Evolutionary conservation across 306 rosid genomes (phyloP).

Genomic region (Boehmeria nivea): DNA sequence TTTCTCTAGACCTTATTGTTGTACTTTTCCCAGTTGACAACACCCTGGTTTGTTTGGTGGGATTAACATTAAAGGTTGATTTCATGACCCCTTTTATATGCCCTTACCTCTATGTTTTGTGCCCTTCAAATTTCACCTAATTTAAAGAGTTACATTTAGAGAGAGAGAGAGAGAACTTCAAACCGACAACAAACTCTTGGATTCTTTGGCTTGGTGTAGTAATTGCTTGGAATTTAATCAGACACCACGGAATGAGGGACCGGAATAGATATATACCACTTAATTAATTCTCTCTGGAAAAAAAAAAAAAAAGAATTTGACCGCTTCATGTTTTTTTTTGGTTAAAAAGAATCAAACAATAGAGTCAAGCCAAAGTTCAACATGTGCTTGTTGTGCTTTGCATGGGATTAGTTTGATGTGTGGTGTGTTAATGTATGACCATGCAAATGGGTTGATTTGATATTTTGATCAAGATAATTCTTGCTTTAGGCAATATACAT

Average conservation of each 20-base stretch:
- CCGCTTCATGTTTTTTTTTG: neutral
- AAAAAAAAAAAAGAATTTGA: too few relatives aligned
- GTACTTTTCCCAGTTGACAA: conserved; percentile 5
- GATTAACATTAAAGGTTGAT: conserved; percentile 6
- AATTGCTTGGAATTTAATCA: conserved; percentile 25
- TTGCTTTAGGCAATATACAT: too few relatives aligned
- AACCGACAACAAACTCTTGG: conserved; percentile 3
- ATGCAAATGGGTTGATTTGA: too few relatives aligned
- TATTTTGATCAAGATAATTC: too few relatives aligned
- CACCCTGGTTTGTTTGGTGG: conserved; percentile 11
- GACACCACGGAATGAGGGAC: conserved; percentile 15
- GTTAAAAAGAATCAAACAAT: neutral
- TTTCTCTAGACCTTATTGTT: conserved; percentile 17
- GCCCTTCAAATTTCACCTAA: conserved; percentile 10
- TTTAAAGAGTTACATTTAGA: neutral
- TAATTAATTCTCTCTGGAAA: too few relatives aligned
- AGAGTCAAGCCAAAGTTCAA: neutral
- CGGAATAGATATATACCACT: neutral
- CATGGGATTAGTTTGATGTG: neutral
- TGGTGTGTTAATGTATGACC: neutral
- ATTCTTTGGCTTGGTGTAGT: too few relatives aligned
- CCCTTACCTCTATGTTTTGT: conserved; percentile 3
- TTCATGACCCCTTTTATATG: neutral
- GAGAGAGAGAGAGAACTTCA: too few relatives aligned
- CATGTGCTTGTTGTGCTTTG: neutral